A percentile compares a stretch with the other conserved stretches of the same genome.
These are phyloP conservation scores for Suillus discolor DNA, from an alignment of 768 basidiomycete genomes.

Conservation along the genomic window DNA sequence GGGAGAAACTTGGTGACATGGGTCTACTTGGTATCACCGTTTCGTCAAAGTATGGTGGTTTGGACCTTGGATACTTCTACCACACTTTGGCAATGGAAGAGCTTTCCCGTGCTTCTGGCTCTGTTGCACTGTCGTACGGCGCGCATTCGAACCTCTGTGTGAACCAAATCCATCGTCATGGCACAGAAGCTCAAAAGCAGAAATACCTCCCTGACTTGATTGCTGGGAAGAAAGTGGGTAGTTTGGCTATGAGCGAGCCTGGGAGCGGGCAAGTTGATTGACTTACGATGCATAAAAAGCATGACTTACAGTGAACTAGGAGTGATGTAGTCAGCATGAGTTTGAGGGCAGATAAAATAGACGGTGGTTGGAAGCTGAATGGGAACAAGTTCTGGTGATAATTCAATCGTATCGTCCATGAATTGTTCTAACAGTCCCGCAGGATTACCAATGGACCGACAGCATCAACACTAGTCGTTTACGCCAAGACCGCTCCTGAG, in stretches of 20 bases:
- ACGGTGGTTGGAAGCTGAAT: conserved; percentile 78
- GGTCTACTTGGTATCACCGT: conserved; percentile 90
- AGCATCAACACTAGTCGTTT: conserved; percentile 90
- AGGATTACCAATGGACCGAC: conserved; percentile 97
- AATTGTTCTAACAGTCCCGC: conserved; percentile 1
- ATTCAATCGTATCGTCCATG: neutral
- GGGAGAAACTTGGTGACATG: conserved; percentile 91
- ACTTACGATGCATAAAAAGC: neutral
- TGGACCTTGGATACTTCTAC: conserved; percentile 81
- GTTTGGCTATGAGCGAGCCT: conserved; percentile 93
- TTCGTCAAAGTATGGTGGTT: conserved; percentile 76
- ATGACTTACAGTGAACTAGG: conserved; percentile 20
- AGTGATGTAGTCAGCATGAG: conserved; percentile 97
- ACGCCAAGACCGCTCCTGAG: conserved; percentile 83
- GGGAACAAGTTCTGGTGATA: conserved; percentile 91
- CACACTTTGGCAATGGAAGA: conserved; percentile 96
- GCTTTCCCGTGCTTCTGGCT: conserved; percentile 86
- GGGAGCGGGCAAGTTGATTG: conserved; percentile 61
- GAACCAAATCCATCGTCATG: conserved; percentile 84
- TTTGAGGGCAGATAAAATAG: conserved; percentile 75
- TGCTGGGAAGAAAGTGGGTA: conserved; percentile 81
- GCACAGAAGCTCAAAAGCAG: conserved; percentile 78
- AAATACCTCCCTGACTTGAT: conserved; percentile 83
- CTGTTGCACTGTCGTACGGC: conserved; percentile 89
- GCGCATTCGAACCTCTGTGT: conserved; percentile 91